Conservation (phyloP, 176 grass and related monocot species). For the Cenchrus americanus region DNA sequence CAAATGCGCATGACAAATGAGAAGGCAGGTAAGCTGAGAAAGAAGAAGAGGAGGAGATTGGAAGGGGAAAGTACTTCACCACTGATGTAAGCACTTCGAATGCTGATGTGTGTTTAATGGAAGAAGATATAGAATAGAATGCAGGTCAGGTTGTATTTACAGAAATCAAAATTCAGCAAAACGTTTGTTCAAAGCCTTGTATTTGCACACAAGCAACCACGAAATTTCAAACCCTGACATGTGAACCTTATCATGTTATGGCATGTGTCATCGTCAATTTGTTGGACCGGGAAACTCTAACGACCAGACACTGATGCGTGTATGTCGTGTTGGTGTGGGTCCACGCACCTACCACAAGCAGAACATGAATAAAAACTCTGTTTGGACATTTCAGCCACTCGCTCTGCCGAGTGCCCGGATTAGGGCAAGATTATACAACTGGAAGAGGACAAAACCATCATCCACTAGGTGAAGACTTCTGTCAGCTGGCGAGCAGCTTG, state of each 20-base stretch:
- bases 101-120: neutral
- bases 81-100: neutral
- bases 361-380: neutral
- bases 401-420: no score
- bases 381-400: neutral
- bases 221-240: neutral
- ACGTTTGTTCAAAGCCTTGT: constrained; percentile 6
- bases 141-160: neutral
- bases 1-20: neutral
- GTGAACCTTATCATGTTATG: neutral
- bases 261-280: constrained; percentile 17
- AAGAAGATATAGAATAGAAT: neutral
- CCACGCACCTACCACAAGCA: neutral
- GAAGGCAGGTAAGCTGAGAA: neutral
- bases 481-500: no score
- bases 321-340: neutral
- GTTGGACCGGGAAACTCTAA: constrained; percentile 17
- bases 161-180: neutral
- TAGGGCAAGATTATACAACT: no score
- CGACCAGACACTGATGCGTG: constrained; percentile 11
- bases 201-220: neutral
- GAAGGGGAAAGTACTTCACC: neutral
- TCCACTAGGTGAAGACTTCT: no score
- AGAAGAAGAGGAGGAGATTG: neutral
- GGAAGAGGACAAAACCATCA: no score